These are phyloP conservation scores for Botrytis cinerea DNA, from an alignment of 2,329 filamentous ascomycete genomes.

Conservation along the genomic window DNA sequence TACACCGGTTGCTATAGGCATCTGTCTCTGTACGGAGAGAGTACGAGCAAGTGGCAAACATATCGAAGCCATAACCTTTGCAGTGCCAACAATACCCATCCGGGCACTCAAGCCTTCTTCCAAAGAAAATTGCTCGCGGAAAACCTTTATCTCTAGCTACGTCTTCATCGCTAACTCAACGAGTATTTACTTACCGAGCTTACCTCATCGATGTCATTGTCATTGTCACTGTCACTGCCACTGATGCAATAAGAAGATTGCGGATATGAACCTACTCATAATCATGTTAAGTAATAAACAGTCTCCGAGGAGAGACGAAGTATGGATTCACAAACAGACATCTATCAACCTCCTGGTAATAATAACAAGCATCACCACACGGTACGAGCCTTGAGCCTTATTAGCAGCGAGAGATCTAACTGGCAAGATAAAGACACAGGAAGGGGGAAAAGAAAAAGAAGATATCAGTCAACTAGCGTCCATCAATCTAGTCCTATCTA, in stretches of 20 bases:
- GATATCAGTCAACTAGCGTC: neutral
- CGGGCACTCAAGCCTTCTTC: neutral
- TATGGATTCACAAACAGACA: neutral
- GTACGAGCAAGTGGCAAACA: neutral
- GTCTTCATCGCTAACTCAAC: neutral
- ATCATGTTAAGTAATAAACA: neutral
- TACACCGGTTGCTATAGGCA: too few relatives aligned
- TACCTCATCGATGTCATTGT: slow-evolving; percentile 2
- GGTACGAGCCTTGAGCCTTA: neutral
- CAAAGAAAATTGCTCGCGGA: too few relatives aligned
- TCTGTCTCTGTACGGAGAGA: neutral
- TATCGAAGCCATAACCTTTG: neutral
- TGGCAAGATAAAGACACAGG: neutral
- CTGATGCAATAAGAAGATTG: neutral
- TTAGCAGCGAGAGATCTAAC: neutral
- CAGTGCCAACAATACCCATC: neutral
- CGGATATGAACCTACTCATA: neutral
- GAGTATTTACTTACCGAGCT: neutral
- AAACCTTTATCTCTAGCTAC: neutral
- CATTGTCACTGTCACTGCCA: neutral
- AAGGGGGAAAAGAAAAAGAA: neutral
- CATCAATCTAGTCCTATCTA: neutral
- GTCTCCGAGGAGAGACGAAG: neutral
- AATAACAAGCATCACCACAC: neutral
- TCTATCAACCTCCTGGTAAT: neutral